Percentiles rank a stretch among this genome's conserved stretches.
Conservation (phyloP, 352 stramenopile species). For the Plasmopara muralis region DNA sequence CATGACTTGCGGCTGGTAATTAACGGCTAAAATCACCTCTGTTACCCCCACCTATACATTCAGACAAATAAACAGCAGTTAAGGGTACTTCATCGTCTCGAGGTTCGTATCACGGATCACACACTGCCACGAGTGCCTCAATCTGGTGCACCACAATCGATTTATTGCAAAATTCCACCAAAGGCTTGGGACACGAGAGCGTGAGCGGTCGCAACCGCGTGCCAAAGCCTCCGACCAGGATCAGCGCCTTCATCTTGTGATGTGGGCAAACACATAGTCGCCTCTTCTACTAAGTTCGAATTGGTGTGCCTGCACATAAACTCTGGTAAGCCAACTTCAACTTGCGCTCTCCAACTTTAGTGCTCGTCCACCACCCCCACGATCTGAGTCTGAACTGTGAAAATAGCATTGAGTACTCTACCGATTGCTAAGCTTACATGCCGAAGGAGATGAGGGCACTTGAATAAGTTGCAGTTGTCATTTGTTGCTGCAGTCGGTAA, state of each 20-base stretch:
- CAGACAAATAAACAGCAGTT: constrained; percentile 1
- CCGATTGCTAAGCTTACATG: not conserved
- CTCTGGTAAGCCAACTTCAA: not conserved
- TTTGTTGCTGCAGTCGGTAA: constrained; percentile 1
- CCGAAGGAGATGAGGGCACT: not conserved
- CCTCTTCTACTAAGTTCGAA: not conserved
- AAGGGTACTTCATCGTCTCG: not conserved
- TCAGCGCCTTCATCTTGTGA: constrained; percentile 82
- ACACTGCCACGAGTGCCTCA: constrained; percentile 73
- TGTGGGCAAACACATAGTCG: not conserved
- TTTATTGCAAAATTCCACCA: constrained; percentile 91
- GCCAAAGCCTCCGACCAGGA: constrained; percentile 86
- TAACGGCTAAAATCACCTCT: constrained; percentile 85
- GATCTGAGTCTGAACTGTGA: not conserved
- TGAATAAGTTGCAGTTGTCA: constrained; percentile 4
- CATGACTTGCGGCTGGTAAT: constrained; percentile 88
- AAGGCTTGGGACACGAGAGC: constrained; percentile 84
- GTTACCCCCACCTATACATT: constrained; percentile 68
- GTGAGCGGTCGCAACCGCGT: constrained; percentile 86
- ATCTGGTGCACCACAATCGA: constrained; percentile 88
- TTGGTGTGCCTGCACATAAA: not conserved
- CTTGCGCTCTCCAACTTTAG: not conserved
- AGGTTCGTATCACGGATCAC: not conserved
- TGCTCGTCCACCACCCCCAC: not conserved
- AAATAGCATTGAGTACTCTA: not conserved